Conservation (phyloP, 2,329 filamentous ascomycete genomes). For the Colletotrichum sidae region DNA sequence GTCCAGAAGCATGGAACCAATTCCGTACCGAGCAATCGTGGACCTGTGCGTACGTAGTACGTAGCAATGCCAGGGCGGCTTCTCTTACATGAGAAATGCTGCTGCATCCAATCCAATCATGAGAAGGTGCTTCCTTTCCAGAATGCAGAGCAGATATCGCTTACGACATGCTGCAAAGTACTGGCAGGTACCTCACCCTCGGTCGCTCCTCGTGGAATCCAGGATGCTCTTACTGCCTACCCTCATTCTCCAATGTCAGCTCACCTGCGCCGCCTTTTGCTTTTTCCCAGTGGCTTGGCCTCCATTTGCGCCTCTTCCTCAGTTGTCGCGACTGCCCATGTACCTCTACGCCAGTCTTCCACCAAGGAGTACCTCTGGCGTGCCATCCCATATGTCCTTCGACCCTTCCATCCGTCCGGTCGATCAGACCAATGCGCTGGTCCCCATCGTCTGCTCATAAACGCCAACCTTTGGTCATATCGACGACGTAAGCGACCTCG, state of each 20-base stretch:
- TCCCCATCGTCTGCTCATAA: conserved; percentile 7
- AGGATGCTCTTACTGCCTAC: not conserved
- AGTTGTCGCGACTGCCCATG: conserved; percentile 6
- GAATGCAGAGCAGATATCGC: no score
- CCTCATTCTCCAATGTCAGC: conserved; percentile 28
- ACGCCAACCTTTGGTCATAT: conserved; percentile 17
- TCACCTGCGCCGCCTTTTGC: conserved; percentile 14
- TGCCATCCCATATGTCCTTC: conserved; percentile 30
- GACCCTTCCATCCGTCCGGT: conserved; percentile 32
- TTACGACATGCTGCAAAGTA: not conserved
- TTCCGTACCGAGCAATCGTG: conserved; percentile 8
- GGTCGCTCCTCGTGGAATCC: conserved; percentile 3
- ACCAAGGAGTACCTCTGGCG: not conserved
- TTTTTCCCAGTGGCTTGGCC: conserved; percentile 4
- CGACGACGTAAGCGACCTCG: conserved; percentile 31
- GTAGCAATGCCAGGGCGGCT: conserved; percentile 10
- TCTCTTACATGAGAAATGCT: conserved; percentile 17
- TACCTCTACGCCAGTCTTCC: not conserved
- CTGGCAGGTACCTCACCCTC: not conserved
- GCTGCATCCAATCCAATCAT: not conserved
- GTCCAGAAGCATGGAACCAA: conserved; percentile 26
- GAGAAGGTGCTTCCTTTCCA: no score
- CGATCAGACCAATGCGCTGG: conserved; percentile 20
- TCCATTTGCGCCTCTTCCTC: conserved; percentile 17
- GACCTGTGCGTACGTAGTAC: not conserved